Percentiles rank a stretch among this genome's conserved stretches.
phyloP scores from a whole-genome alignment of 2,329 filamentous ascomycete species.

The Colletotrichum sojae region DNA sequence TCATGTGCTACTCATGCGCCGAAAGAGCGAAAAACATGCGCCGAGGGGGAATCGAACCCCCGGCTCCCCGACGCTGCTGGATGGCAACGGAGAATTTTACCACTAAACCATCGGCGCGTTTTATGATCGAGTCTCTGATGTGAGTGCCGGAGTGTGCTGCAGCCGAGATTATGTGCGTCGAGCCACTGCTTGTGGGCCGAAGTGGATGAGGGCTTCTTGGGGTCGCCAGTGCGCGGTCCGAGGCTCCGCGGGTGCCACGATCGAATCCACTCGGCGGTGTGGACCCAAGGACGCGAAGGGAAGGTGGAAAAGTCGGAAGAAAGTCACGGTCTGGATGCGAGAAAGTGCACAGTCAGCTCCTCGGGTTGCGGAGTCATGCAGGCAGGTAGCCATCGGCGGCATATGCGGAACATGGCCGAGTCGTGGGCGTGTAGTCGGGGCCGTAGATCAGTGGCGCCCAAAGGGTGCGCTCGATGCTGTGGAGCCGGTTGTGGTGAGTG shows the following conservation, averaged over 20 bases:
- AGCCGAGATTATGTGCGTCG: neutral
- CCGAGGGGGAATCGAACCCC: slow-evolving; percentile 31
- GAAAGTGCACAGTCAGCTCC: neutral
- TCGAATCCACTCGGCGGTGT: slow-evolving; percentile 1
- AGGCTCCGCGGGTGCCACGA: too few species aligned
- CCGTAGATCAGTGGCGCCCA: slow-evolving; percentile 20
- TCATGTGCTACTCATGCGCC: neutral
- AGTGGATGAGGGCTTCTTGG: slow-evolving; percentile 9
- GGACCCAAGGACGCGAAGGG: neutral
- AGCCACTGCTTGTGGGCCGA: slow-evolving; percentile 9
- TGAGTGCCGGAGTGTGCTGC: neutral
- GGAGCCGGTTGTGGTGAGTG: slow-evolving; percentile 11
- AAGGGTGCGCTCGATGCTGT: slow-evolving; percentile 22
- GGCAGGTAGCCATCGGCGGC: neutral
- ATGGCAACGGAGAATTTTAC: slow-evolving; percentile 32
- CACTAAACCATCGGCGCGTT: slow-evolving; percentile 26
- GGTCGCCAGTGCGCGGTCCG: too few species aligned
- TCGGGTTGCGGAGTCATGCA: neutral
- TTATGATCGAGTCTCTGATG: neutral
- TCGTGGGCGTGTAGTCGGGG: slow-evolving; percentile 1
- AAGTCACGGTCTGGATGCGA: neutral
- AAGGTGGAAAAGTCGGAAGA: neutral
- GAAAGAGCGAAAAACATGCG: neutral
- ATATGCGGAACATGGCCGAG: slow-evolving; percentile 18
- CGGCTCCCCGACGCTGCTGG: slow-evolving; percentile 28